Evolutionary conservation across 345 rosid genomes (phyloP).

Genomic region (Citrus maxima): DNA sequence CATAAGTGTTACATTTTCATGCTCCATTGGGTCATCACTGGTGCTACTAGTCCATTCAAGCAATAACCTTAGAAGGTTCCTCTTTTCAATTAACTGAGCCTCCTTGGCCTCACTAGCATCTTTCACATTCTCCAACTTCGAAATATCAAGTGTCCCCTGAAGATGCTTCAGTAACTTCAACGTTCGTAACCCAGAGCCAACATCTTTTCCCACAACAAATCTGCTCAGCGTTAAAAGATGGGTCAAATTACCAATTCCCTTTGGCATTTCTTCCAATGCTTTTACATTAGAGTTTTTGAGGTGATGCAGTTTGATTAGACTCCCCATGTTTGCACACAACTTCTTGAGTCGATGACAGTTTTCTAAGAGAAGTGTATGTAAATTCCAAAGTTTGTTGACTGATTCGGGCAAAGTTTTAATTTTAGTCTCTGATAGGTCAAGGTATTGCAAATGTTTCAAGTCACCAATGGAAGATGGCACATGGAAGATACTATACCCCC

Average conservation of each 20-base stretch:
- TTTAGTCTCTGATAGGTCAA: background rate
- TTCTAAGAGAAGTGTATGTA: conserved; percentile 11
- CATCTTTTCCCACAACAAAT: conserved; percentile 2
- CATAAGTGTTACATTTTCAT: background rate
- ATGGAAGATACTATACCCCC: background rate
- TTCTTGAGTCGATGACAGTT: background rate
- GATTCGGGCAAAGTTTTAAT: conserved; percentile 19
- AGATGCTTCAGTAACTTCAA: background rate
- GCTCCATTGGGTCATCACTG: background rate
- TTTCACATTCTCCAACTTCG: conserved; percentile 8
- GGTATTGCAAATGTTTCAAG: conserved; percentile 22
- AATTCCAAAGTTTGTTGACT: conserved; percentile 10
- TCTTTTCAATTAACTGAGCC: conserved; percentile 8
- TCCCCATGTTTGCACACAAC: background rate
- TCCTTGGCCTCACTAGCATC: conserved; percentile 2
- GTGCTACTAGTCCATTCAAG: conserved; percentile 4
- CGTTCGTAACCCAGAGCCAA: background rate
- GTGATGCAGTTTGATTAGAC: background rate
- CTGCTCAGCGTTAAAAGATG: background rate
- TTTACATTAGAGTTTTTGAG: background rate
- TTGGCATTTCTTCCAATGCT: conserved; percentile 2
- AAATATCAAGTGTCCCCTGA: background rate
- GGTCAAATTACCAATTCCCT: background rate
- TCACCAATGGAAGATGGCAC: conserved; percentile 1
- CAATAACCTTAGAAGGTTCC: background rate